phyloP scores from a whole-genome alignment of 306 rosid genomes.

The Luffa acutangula region DNA sequence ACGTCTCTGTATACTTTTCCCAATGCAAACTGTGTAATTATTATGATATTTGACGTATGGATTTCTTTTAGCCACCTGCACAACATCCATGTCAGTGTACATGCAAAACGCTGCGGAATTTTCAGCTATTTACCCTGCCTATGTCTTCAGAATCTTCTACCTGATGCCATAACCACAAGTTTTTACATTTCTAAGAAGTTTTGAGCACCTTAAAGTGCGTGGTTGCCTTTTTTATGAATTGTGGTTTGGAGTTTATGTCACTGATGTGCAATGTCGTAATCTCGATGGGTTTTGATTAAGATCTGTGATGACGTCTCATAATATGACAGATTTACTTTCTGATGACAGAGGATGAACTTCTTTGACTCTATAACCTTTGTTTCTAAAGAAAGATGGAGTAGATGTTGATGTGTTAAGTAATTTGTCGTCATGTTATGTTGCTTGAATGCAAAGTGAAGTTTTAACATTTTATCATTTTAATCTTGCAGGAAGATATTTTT shows the following conservation, averaged over 20 bases:
- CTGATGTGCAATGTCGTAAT: not conserved
- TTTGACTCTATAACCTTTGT: not conserved
- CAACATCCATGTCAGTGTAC: not conserved
- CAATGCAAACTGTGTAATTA: not conserved
- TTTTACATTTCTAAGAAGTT: not conserved
- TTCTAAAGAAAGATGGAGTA: not conserved
- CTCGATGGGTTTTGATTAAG: not conserved
- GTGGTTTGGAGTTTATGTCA: not conserved
- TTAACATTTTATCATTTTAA: slow-evolving; percentile 18
- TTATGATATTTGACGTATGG: not conserved
- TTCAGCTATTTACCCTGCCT: not conserved
- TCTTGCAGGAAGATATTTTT: slow-evolving; percentile 70
- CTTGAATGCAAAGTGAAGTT: not conserved
- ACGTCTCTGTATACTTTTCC: not conserved
- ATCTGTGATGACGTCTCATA: not conserved
- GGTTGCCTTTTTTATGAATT: not conserved
- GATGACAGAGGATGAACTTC: not conserved
- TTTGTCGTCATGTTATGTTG: not conserved
- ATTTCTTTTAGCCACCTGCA: not conserved
- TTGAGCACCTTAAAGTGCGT: not conserved
- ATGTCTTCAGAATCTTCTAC: not conserved
- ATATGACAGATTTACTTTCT: not conserved
- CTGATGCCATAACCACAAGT: not conserved
- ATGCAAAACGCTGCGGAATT: not conserved
- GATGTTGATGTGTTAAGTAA: not conserved